Evolutionary conservation across 306 rosid species (phyloP).

Genomic region (Myrica gale): DNA sequence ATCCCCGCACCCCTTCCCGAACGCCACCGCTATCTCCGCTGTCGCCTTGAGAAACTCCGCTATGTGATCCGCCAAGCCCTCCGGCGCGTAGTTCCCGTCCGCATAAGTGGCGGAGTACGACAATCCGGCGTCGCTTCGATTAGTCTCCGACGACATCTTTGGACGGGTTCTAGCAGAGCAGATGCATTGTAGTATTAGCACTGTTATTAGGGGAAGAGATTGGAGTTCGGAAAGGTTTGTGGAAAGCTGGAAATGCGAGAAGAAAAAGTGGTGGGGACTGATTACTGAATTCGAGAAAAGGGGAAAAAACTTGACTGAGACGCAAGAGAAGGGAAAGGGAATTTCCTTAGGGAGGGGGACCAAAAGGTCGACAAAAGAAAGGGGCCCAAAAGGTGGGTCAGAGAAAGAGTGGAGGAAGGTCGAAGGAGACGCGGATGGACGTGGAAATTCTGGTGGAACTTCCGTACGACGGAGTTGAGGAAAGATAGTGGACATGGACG

Average conservation of each 20-base stretch:
- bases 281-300: neutral
- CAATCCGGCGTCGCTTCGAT: neutral
- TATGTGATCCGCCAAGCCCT: slow-evolving; percentile 41
- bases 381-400: slow-evolving; percentile 22
- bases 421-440: neutral
- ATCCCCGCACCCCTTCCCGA: slow-evolving; percentile 88
- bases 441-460: neutral
- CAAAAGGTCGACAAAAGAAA: slow-evolving; percentile 35
- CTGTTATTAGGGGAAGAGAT: no score
- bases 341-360: slow-evolving; percentile 11
- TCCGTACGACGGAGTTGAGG: no score
- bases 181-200: neutral
- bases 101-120: neutral
- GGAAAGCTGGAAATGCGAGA: neutral
- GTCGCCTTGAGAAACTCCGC: slow-evolving; percentile 73
- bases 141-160: neutral
- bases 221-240: neutral
- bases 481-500: neutral
- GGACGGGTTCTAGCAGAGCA: neutral
- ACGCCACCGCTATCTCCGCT: slow-evolving; percentile 76
- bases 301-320: slow-evolving; percentile 21
- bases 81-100: slow-evolving; percentile 24
- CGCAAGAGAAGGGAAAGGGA: slow-evolving; percentile 7
- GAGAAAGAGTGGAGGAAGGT: slow-evolving; percentile 21
- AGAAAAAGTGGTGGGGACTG: neutral